Evolutionary conservation across 2,329 filamentous ascomycete species (phyloP).

Genomic region (Fonsecaea pedrosoi): DNA sequence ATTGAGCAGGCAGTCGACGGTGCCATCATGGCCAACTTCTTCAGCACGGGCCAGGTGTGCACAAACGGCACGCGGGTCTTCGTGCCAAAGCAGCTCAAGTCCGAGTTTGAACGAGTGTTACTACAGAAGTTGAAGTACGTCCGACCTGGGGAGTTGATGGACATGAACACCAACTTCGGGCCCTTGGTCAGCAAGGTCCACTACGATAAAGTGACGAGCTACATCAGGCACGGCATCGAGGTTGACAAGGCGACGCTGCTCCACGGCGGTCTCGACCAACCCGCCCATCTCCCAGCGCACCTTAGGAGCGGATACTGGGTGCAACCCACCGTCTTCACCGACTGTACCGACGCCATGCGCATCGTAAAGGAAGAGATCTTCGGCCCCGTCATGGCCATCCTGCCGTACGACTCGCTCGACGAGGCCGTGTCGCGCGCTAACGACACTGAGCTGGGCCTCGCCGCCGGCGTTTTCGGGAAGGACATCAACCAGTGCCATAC

Average conservation of each 20-base stretch:
- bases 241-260: slow-evolving; percentile 76
- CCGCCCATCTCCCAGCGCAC: slow-evolving; percentile 58
- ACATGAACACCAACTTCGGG: slow-evolving; percentile 78
- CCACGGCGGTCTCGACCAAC: slow-evolving; percentile 70
- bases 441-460: slow-evolving; percentile 76
- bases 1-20: slow-evolving; percentile 82
- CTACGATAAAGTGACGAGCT: slow-evolving; percentile 76
- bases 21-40: slow-evolving; percentile 94
- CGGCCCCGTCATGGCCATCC: slow-evolving; percentile 82
- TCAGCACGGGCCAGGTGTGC: slow-evolving; percentile 88
- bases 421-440: slow-evolving; percentile 77
- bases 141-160: slow-evolving; percentile 74
- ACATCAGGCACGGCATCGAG: slow-evolving; percentile 77
- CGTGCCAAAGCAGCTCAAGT: slow-evolving; percentile 70
- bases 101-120: slow-evolving; percentile 71
- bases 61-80: slow-evolving; percentile 92
- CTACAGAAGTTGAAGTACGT: slow-evolving; percentile 73
- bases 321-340: slow-evolving; percentile 80
- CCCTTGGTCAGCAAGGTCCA: slow-evolving; percentile 79
- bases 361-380: slow-evolving; percentile 87
- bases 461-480: slow-evolving; percentile 81
- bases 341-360: slow-evolving; percentile 82
- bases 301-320: slow-evolving; percentile 79
- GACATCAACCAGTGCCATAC: slow-evolving; percentile 76
- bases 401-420: slow-evolving; percentile 73